Base-by-base conservation (phyloP, 352 stramenopile genomes). In the Pythium dissimile region DNA sequence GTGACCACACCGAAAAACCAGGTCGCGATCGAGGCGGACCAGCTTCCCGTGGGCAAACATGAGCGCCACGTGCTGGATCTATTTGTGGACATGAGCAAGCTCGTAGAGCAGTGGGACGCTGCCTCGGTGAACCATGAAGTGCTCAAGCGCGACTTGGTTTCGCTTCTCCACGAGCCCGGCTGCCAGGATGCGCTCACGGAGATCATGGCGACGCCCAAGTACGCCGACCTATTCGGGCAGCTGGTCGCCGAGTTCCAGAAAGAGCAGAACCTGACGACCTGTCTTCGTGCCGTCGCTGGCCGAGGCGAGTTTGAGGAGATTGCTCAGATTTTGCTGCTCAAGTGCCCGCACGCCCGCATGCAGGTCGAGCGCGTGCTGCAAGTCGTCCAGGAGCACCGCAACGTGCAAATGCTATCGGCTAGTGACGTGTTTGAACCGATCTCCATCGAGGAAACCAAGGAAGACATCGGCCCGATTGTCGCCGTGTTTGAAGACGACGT, bases 401-500 rank as follows among this genome's bases (percentile, higher is more conserved):
- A 89, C 44, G 61, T 73, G 8, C 78, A 91, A 55, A 70, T 83
- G 34, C 77, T 89, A 67, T 88, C 77, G 9, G 58, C 69, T 0
- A 92, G 82, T 23, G 79, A 92, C 49, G 84, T 76, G 53, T 92
- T 89, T 67, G 79, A 89, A 51, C 66, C 66, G 2, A 89, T 92
- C 32, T 79, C 64, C 27, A 71, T 76, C 13, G 78, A 92, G 21
- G 82, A 89, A 45, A 85, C 77, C 24, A 86, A 86, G 54, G 70
- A 87, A 39, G 80, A 90, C 28, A 64, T 86, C 41, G 77, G 77
- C 0, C 77, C 77, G 0, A 70, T 88, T 35, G 70, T 86, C n/a
- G 82, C 81, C 0, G 77, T 87, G n/a, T 97, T 97, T 66, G 84
- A 95, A 48, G 84, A 73, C 15, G 88, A 97, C 44, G 75, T 96